These are phyloP conservation scores for Ophiostoma pallidulum DNA, from an alignment of 2,329 filamentous ascomycete genomes.

Conservation along the genomic window DNA sequence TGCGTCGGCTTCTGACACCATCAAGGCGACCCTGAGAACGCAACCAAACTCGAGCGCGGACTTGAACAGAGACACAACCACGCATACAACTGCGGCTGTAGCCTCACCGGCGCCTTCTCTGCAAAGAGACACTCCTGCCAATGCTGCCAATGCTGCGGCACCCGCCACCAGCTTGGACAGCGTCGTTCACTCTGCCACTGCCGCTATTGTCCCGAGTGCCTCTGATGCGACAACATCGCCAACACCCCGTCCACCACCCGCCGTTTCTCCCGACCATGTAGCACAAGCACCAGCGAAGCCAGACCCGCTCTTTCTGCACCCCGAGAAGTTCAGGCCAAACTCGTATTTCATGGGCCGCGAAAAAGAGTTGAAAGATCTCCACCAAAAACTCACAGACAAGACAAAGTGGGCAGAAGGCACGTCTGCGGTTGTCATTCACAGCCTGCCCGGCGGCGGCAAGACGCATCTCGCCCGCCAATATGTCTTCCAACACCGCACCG, in stretches of 20 bases:
- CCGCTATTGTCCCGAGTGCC: not conserved
- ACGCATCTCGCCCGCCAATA: conserved; percentile 61
- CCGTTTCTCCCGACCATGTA: not conserved
- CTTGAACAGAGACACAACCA: no score
- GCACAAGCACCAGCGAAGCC: not conserved
- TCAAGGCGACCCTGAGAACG: no score
- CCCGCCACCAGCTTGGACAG: not conserved
- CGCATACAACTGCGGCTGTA: no score
- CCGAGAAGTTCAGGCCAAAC: conserved; percentile 53
- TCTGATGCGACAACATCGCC: conserved; percentile 9
- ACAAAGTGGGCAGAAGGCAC: conserved; percentile 47
- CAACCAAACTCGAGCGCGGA: no score
- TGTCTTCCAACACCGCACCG: conserved; percentile 47
- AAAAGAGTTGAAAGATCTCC: conserved; percentile 46
- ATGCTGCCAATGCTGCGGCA: not conserved
- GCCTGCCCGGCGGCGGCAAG: conserved; percentile 58
- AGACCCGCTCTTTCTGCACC: conserved; percentile 32
- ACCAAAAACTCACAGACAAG: conserved; percentile 48
- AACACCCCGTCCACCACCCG: conserved; percentile 10
- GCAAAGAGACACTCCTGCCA: not conserved
- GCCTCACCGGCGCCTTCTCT: no score
- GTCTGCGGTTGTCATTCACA: conserved; percentile 54
- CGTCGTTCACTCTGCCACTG: not conserved
- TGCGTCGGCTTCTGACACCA: no score
- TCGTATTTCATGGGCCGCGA: conserved; percentile 53